These are phyloP conservation scores for Trebouxia sp. DNA, from an alignment of 139 green algal species.

Conservation along the genomic window DNA sequence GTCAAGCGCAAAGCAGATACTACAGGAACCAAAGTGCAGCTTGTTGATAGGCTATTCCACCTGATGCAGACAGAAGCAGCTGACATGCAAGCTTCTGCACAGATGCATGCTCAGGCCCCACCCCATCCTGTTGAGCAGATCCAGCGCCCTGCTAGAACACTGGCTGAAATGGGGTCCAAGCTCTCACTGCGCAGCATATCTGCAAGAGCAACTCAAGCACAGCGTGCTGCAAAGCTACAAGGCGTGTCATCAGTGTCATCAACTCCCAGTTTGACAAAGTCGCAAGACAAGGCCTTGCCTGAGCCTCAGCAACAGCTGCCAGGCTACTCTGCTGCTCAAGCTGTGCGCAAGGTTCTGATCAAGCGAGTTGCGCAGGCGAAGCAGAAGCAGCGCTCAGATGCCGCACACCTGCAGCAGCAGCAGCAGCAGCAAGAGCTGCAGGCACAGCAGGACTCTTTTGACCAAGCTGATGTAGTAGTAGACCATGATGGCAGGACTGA, in stretches of 20 bases:
- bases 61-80: not conserved
- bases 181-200: not conserved
- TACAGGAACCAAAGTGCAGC: not conserved
- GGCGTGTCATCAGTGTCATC: not conserved
- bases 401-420: too few relatives aligned
- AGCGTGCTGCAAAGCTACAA: not conserved
- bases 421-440: conserved; percentile 16
- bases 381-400: too few relatives aligned
- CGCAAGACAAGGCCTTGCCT: too few relatives aligned
- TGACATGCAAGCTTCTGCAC: not conserved
- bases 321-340: not conserved
- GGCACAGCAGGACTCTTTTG: not conserved
- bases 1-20: not conserved
- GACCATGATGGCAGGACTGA: too few relatives aligned
- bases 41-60: not conserved
- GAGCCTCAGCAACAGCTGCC: not conserved
- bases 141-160: not conserved
- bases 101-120: not conserved
- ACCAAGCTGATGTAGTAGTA: not conserved
- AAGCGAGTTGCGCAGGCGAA: not conserved
- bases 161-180: not conserved
- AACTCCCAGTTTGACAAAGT: too few relatives aligned
- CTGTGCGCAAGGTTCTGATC: not conserved
- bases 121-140: too few relatives aligned
- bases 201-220: not conserved